Evolutionary conservation across 257 asterid species (phyloP), one percentile per base, ranked within the genome.

Genomic region (Nicotiana otophora): DNA sequence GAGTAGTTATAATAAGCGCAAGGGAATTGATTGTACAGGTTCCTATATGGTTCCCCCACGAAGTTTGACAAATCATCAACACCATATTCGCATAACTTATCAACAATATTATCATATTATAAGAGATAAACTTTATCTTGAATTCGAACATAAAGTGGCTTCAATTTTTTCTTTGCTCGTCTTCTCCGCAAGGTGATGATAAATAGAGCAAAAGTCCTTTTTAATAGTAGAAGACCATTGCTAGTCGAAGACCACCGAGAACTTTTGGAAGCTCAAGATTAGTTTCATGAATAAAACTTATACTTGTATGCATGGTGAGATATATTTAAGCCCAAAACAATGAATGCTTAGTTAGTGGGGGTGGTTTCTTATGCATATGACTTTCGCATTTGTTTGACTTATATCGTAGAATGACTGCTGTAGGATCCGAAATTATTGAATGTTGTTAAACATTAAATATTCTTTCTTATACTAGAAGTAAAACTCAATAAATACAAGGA

Each of bases 121-220:
- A 72, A 72, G 78, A 20, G 58, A 20, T 70, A 69, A 12, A 72
- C 36, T 72, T 72, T 72, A 72, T 46, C 78, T 42, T 68, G 26
- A 69, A 36, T 69, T 42, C 12, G 7, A 39, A 20, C 58, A 39
- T n/a, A 70, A 70, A 70, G 60, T 70, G 9, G 6, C n/a, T 70
- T 42, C 12, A 12, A 0, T 33, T 68, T 48, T 69, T 19, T 36
- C 33, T 20, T 42, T 42, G 36, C 3, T 42, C 60, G 60, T 42
- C 60, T 70, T 46, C 5, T 42, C 58, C 11, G 48, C 58, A 70
- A 70, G n/a, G 3, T 14, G 58, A 53, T 53, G 58, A 53, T 53
- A 48, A 0, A 36, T 68, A 70, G 78, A n/a, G 78, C 19, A 12
- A 20, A 5, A 17, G 4, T 5, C 9, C 19, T 39, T 39, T 34